Base-by-base conservation (phyloP, 176 grass and related monocot genomes). In the Aegilops sharonensis region DNA sequence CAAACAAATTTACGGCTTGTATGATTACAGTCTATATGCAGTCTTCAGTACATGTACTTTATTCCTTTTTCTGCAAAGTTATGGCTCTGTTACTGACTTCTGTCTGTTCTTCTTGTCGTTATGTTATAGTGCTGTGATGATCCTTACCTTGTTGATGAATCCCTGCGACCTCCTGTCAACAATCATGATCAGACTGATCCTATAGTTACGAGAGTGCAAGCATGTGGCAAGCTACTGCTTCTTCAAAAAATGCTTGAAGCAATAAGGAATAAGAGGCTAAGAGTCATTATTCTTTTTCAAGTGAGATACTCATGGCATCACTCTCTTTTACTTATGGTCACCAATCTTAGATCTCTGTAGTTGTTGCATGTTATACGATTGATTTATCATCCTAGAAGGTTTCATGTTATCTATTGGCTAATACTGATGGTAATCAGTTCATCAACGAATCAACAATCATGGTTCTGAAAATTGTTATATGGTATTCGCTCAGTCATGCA, bases 111-210 rank as follows among this genome's bases (percentile, higher is more conserved):
- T 81, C 11, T 65, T 88, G 30, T 79, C 2, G 43, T 80, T 54
- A 59, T 89, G 66, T 90, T 78, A 73, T 89, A 98, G 95, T 98
- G 93, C 89, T 98, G 95, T 47, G 90, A 95, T 70, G 93, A 98
- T 75, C 95, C 95, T 81, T 95, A 90, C 84, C 89, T 94, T 5
- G 78, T 98, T 87, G 84, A 93, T 77, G 75, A 87, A 72, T 76
- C 75, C 43, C 72, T 89, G 59, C 91, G 78, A 76, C 84, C 74
- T 75, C 84, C 71, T 74, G 77, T 43, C 59, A 87, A 81, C 60
- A 83, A 90, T 64, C 70, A 30, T 23, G 68, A 87, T 72, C 30
- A 77, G 30, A 66, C 56, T 74, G 88, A 95, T 43, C 84, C 85
- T 63, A 63, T 67, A 21, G 83, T 95, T 90, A 75, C 52, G 68